Base-by-base conservation (phyloP, 73 alveolate genomes). In the Uronychia setigera region DNA sequence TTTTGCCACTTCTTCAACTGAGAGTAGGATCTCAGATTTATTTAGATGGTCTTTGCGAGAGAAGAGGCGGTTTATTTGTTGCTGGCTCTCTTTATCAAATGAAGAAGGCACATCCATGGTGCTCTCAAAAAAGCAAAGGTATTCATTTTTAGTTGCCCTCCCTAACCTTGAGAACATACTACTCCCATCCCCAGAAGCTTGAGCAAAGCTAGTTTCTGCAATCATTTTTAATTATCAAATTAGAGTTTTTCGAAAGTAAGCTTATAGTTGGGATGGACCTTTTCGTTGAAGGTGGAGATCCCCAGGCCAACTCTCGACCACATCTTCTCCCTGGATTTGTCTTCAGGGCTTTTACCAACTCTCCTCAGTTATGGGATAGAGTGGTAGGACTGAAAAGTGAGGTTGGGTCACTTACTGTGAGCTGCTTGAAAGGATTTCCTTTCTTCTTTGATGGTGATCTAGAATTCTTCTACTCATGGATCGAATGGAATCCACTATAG, bases 241-340 rank as follows among this genome's bases (percentile, higher is more conserved):
- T 46, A 46, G 67, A 11, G 67, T 46, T 29, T 81, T 11, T 59
- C 74, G 46, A 81, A 81, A 1, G 80, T 74, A 13, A 30, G 35
- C 88, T 81, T 81, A 29, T 30, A 81, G 28, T 80, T 67, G 60
- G 88, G 81, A 60, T 57, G 88, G n/a, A 81, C 88, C 31, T 31
- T 13, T 33, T 81, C 88, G 46, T 81, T 81, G 35, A 28, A 81
- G 29, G 88, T 81, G 0, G 88, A 81, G 74, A 81, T 81, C 28
- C 28, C 80, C 14, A 1, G 57, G 1, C 88, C 88, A 27, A 81
- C 35, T 31, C 58, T 60, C 1, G 58, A 14, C 88, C 88, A 81
- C 31, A 25, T 59, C 29, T 29, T 26, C 57, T 81, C 88, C 32
- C 46, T 81, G 32, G 29, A 29, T 31, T 59, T 5, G 11, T 81